Conservation (phyloP, 768 basidiomycete genomes). For the Leccinum longicurvipes region DNA sequence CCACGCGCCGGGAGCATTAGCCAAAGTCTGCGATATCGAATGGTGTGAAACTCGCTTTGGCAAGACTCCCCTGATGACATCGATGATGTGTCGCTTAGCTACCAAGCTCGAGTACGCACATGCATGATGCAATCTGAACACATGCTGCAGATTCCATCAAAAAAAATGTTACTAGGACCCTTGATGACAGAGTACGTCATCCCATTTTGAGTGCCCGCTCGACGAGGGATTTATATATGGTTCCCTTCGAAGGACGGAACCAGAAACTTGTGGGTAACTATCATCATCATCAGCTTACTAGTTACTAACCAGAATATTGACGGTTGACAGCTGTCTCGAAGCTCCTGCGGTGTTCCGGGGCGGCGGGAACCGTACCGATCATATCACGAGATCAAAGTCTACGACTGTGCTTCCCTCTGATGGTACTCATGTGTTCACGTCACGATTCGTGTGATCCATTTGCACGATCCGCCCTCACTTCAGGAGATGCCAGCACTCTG, state of each 20-base stretch:
- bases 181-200: background rate
- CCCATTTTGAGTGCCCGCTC: background rate
- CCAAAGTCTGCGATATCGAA: background rate
- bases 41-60: background rate
- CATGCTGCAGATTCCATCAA: background rate
- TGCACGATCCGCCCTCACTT: background rate
- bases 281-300: background rate
- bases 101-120: background rate
- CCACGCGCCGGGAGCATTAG: background rate
- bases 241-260: background rate
- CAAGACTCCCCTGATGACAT: background rate
- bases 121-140: background rate
- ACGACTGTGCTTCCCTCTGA: background rate
- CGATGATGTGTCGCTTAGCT: background rate
- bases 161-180: background rate
- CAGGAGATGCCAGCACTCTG: background rate
- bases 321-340: no score
- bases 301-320: background rate
- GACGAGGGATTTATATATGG: background rate
- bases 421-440: background rate
- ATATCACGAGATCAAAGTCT: no score
- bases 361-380: no score
- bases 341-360: background rate
- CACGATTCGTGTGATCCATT: background rate
- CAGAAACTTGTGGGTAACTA: background rate